Evolutionary conservation across 2,329 filamentous ascomycete species (phyloP), one percentile per base, ranked within the genome.

Genomic region (Colletotrichum destructivum): DNA sequence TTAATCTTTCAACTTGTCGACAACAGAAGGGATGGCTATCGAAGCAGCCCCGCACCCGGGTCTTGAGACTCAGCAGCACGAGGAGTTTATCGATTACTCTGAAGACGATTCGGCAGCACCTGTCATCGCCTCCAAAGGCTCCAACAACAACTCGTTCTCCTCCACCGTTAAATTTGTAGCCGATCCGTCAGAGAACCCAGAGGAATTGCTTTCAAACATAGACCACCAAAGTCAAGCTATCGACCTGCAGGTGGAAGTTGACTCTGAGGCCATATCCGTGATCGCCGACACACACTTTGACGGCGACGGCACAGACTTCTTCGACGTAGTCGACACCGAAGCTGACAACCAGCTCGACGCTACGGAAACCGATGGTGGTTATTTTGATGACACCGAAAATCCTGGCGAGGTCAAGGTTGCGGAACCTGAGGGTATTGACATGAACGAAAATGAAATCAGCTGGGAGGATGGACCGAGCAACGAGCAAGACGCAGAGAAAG

Each of bases 181-280:
- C 15, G 65, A 61, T 8, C 23, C 13, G 6, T 59, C 47, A 18
- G 40, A 64, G 12, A 38, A 51, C 4, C 5, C 18, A 13, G 60
- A 44, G 40, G 21, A 8, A 35, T 18, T 26, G n/a, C 13, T 26
- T 16, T 40, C 46, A 77, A 74, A 69, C 74, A n/a, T 55, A 64
- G 56, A 75, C 77, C 64, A 82, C 77, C 68, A 64, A 54, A 55
- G 42, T 42, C 69, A 65, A 60, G 59, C 47, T 42, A 62, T 66
- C 46, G 66, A 56, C 49, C 13, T 59, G 21, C 52, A 60, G 35
- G 60, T 35, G 6, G 62, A 47, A 3, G 59, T 35, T 8, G 66
- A 72, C 18, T 23, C 40, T 6, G 49, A 55, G 38, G 16, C 23
- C 3, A 15, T 54, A n/a, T 16, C 38, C 44, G 40, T 59, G 23